Evolutionary conservation across 2,329 filamentous ascomycete species (phyloP), one percentile per base, ranked within the genome.

Genomic region (Sclerotinia spermophila): DNA sequence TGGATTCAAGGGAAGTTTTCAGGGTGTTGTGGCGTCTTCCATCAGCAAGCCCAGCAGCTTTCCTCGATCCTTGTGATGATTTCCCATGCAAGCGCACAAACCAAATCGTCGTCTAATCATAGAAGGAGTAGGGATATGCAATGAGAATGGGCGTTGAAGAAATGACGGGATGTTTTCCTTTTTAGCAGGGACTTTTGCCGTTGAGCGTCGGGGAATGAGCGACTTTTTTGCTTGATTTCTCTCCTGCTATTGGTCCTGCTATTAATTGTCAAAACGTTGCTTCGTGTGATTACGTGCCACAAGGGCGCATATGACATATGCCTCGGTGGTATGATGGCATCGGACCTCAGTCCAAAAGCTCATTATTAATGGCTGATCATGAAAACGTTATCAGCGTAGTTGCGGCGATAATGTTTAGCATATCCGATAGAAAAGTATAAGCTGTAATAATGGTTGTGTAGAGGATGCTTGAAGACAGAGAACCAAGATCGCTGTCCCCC

Each of bases 401-500:
- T 35, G 62, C 62, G 55, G 40, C 55, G 55, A 61, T 61, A 61
- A 61, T 61, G 33, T 40, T 48, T 27, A 38, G 24, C 7, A 64
- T 64, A 38, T 27, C 44, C 33, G n/a, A 51, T 33, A 40, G 44
- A 10, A 30, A 38, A 53, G 13, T 19, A 13, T 53, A 53, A 27
- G 51, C 35, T 66, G n/a, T 53, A 42, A 19, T 42, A 10, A 27
- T 68, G 53, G 33, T 60, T 68, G 33, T 48, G 55, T 59, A 58
- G 48, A 67, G 42, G 40, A 44, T 68, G 51, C 42, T 24, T 44
- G 38, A 59, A 42, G 35, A 35, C 11, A 69, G 69, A 71, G 71
- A 70, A 69, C 71, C 71, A 65, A 74, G 73, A 75, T 76, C 73
- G 71, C 60, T 72, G 67, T 72, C 71, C 73, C 70, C 71, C 71